Base-by-base conservation (phyloP, 2,329 filamentous ascomycete species). In the Arthrobotrys sinensis region DNA sequence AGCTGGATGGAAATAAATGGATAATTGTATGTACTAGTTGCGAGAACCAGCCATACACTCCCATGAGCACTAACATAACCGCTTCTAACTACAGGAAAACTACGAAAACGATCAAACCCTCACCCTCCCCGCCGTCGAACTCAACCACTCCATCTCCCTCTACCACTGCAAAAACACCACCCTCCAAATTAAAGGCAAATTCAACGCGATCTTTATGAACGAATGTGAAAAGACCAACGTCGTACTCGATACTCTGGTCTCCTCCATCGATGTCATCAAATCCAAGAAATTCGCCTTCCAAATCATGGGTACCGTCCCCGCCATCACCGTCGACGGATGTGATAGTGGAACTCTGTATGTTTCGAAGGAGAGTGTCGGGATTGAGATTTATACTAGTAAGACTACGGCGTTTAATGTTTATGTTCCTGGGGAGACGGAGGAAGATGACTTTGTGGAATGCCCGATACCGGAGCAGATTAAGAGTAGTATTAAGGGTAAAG, bases 141-240 rank as follows among this genome's bases (percentile, higher is more conserved):
- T 97, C 83, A 90, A 91, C 53, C 96, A 99, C 80, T 97, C 94
- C 1, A 90, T 99, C 80, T 90, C 98, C 80, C 96, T 99, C 84
- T 93, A 92, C 83, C 91, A 92, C 81, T 98, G 95, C 88, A 94
- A 90, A 85, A 96, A 96, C 85, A 92, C 92, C 4, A 96, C 94
- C 24, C 89, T 99, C 82, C 92, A 96, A 81, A 87, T 99, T 83
- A 92, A 90, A 83, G 94, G 93, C 85, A 99, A 99, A 86, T 94
- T 93, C 73, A 99, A 99, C 84, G 94, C 96, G n/a, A 92, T 99
- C 80, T 95, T 94, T 4, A 89, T 98, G 81, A 96, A 98, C 86
- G 97, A 97, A 86, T 95, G 91, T 70, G 89, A 88, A 55, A 91
- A 93, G 62, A 87, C 96, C 16, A 96, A 93, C 32, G 89, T 99